A percentile compares a stretch with the other conserved stretches of the same genome.
These are phyloP conservation scores for Coniophora puteana DNA, from an alignment of 1,284 basidiomycete species.

Conservation along the genomic window DNA sequence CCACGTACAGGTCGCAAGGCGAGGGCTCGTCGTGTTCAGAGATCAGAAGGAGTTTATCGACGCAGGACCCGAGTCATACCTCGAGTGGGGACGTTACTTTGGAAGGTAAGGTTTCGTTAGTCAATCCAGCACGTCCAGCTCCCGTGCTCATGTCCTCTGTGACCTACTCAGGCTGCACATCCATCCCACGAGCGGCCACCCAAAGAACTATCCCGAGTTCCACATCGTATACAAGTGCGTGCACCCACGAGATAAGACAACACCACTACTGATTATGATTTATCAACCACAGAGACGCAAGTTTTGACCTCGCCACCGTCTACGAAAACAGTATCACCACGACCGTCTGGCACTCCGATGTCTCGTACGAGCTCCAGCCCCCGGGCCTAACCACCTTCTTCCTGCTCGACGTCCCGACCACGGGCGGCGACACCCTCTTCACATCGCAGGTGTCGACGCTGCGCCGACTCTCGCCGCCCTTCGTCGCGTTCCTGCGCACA, in stretches of 20 bases:
- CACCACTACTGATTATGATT: no score
- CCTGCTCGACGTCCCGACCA: conserved; percentile 53
- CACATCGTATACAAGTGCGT: no score
- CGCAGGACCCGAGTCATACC: conserved; percentile 43
- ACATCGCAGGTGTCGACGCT: conserved; percentile 60
- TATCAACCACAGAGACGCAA: no score
- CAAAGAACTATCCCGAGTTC: conserved; percentile 47
- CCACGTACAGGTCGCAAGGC: conserved; percentile 53
- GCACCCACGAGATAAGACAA: no score
- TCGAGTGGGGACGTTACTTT: no score
- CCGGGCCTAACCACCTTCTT: conserved; percentile 60
- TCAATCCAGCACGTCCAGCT: background rate
- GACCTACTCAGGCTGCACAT: conserved; percentile 38
- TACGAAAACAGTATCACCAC: conserved; percentile 24
- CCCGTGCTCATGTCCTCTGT: background rate
- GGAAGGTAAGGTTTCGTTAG: conserved; percentile 25
- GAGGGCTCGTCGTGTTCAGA: conserved; percentile 55
- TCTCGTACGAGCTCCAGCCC: conserved; percentile 58
- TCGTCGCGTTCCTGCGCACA: conserved; percentile 61
- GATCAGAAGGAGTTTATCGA: conserved; percentile 60
- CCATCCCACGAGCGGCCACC: conserved; percentile 52
- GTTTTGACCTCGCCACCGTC: no score
- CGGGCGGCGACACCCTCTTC: conserved; percentile 60
- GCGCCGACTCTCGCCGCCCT: conserved; percentile 65
- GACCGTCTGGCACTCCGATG: conserved; percentile 44